A percentile compares a stretch with the other conserved stretches of the same genome.
Conservation (phyloP, 139 green algal genomes). For the Chlorella sp. region DNA sequence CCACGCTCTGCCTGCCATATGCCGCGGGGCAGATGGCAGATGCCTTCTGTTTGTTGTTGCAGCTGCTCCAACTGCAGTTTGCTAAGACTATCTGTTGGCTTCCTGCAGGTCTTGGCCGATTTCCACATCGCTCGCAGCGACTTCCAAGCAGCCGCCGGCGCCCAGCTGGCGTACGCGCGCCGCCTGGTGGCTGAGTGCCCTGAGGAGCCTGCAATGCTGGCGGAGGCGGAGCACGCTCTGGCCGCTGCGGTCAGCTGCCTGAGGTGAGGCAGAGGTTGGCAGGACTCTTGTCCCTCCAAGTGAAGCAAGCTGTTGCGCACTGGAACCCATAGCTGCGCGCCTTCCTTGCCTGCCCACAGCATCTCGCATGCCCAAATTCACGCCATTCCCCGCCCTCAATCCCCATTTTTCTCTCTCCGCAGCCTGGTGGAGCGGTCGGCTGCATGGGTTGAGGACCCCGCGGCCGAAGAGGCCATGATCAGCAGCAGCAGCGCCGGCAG, state of each 20-base stretch:
- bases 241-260: constrained; percentile 27
- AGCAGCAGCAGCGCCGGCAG: background rate
- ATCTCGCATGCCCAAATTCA: too few species aligned
- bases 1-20: too few species aligned
- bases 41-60: too few species aligned
- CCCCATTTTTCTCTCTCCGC: background rate
- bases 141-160: constrained; percentile 44
- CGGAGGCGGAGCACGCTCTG: constrained; percentile 26
- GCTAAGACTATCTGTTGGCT: background rate
- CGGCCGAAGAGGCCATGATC: background rate
- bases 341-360: too few species aligned
- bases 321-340: too few species aligned
- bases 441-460: constrained; percentile 51
- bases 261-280: constrained; percentile 1
- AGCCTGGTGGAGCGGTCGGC: constrained; percentile 34
- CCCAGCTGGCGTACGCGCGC: constrained; percentile 42
- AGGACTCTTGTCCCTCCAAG: too few species aligned
- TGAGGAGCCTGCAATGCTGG: background rate
- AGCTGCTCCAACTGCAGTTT: too few species aligned
- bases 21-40: too few species aligned
- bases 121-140: constrained; percentile 42
- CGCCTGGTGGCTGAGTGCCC: constrained; percentile 35
- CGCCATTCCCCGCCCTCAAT: too few species aligned
- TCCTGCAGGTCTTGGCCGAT: constrained; percentile 45
- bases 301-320: too few species aligned